Evolutionary conservation across 345 rosid species (phyloP).

Genomic region (Passiflora organensis): DNA sequence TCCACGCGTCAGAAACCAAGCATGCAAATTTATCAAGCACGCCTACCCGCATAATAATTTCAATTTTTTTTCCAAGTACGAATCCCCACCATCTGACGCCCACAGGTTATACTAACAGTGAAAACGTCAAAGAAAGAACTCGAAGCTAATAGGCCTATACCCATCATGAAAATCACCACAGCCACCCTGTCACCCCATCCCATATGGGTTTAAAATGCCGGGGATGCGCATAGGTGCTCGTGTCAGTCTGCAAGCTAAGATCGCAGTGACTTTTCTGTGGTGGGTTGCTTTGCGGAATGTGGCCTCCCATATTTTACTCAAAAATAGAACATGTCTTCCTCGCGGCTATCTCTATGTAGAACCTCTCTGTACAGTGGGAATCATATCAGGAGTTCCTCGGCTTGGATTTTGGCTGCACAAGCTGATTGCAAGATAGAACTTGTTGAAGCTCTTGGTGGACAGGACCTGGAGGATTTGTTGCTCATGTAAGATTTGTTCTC

Average conservation of each 20-base stretch:
- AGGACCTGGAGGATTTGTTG: slow-evolving; percentile 11
- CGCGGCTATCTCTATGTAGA: no score
- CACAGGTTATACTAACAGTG: neutral
- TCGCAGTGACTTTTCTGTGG: no score
- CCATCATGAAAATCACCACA: neutral
- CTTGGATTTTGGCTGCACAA: slow-evolving; percentile 62
- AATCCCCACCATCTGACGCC: neutral
- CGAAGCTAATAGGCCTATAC: no score
- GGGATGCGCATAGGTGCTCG: slow-evolving; percentile 11
- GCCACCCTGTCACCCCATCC: neutral
- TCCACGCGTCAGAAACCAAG: neutral
- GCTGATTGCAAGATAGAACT: slow-evolving; percentile 39
- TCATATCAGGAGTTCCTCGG: slow-evolving; percentile 64
- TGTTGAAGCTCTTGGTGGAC: slow-evolving; percentile 31
- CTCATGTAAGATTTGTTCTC: slow-evolving; percentile 12
- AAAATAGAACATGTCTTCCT: no score
- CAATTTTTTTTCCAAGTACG: neutral
- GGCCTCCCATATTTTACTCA: no score
- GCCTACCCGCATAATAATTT: neutral
- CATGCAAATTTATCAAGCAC: neutral
- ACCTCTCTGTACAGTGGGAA: slow-evolving; percentile 52
- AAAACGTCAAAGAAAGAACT: no score
- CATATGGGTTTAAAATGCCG: neutral
- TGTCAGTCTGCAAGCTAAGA: neutral
- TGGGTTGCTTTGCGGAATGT: no score